Evolutionary conservation across 257 asterid genomes (phyloP).

Genomic region (Gynochthodes officinalis): DNA sequence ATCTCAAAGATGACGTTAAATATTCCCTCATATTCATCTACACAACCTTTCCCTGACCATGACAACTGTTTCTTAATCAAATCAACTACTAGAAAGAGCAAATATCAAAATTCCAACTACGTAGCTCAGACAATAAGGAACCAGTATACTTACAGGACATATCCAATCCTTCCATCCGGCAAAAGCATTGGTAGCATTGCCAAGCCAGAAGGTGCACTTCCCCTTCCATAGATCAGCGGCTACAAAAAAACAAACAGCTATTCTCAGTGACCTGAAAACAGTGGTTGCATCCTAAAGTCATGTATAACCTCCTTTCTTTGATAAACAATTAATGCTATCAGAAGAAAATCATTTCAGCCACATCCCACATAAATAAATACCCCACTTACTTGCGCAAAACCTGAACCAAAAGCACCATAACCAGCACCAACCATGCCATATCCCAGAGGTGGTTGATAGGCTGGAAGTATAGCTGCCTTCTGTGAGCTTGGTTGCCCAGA

Average conservation of each 20-base stretch:
- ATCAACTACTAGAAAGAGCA: neutral
- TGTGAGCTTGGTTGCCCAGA: conserved; percentile 56
- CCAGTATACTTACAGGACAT: conserved; percentile 77
- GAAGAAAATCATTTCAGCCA: conserved; percentile 8
- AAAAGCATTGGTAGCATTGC: conserved; percentile 99
- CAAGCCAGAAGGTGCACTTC: conserved; percentile 77
- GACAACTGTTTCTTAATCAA: too few relatives aligned
- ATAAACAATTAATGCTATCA: neutral
- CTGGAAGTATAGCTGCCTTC: conserved; percentile 55
- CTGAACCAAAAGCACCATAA: conserved; percentile 69
- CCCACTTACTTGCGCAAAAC: conserved; percentile 67
- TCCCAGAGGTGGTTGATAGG: conserved; percentile 75
- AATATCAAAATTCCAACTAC: neutral
- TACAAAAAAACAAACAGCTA: conserved; percentile 21
- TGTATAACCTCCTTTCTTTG: neutral
- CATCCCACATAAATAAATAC: neutral
- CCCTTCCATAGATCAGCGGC: conserved; percentile 83
- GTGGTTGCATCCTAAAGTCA: neutral
- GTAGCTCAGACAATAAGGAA: neutral
- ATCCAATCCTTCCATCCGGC: conserved; percentile 99
- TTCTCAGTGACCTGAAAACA: neutral
- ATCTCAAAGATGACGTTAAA: too few relatives aligned
- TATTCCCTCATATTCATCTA: too few relatives aligned
- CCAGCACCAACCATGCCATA: conserved; percentile 80
- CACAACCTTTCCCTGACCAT: too few relatives aligned